Conservation (phyloP, 768 basidiomycete species). For the Glaciozyma antarctica region DNA sequence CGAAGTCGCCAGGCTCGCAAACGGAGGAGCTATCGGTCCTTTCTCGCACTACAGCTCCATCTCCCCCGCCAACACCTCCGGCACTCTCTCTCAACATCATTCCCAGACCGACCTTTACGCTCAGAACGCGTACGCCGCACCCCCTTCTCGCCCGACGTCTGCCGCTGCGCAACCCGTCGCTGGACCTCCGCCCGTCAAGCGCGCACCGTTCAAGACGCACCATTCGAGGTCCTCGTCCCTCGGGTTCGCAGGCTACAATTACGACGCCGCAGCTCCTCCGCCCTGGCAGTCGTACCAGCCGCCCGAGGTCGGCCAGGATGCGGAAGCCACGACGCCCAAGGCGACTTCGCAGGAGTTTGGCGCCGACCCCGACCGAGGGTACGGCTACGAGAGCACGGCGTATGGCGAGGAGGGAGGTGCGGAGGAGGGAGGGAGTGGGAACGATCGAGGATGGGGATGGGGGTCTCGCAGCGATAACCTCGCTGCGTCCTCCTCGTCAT, state of each 20-base stretch:
- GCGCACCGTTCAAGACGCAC: constrained; percentile 44
- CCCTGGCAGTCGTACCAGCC: constrained; percentile 21
- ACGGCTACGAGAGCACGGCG: not conserved
- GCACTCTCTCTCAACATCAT: constrained; percentile 32
- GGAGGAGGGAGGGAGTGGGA: not conserved
- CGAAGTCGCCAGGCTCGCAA: constrained; percentile 39
- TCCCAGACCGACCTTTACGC: constrained; percentile 26
- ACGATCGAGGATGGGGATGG: not conserved
- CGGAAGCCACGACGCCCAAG: not conserved
- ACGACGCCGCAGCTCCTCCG: constrained; percentile 32
- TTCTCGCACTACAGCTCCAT: constrained; percentile 91
- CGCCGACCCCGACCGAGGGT: not conserved
- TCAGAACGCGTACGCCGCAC: not conserved
- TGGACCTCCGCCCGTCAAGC: constrained; percentile 57
- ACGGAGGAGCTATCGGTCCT: constrained; percentile 49
- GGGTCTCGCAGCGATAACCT: too few species aligned
- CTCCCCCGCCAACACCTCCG: constrained; percentile 48
- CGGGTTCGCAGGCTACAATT: constrained; percentile 31
- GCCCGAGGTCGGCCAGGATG: not conserved
- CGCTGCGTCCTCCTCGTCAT: not conserved
- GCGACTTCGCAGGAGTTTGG: not conserved
- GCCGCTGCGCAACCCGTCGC: constrained; percentile 37
- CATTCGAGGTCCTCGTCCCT: constrained; percentile 31
- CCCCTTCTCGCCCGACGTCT: constrained; percentile 12
- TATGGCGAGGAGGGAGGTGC: not conserved